Evolutionary conservation across 2,329 filamentous ascomycete species (phyloP).

Genomic region (Sporothrix curviconia): DNA sequence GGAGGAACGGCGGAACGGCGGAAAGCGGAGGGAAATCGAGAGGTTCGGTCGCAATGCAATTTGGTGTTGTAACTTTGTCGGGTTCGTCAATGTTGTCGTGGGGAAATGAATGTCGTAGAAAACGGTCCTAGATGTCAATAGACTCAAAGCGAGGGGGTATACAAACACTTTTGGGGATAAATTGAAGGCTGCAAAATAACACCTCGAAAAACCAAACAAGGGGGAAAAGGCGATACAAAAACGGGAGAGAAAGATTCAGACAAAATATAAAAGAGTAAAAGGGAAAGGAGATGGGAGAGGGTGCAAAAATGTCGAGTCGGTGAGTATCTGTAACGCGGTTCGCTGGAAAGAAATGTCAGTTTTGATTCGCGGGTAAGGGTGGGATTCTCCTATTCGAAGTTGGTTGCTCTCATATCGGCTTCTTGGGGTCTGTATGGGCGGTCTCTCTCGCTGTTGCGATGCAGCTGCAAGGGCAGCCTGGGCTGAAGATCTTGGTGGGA

Average conservation of each 20-base stretch:
- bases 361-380: neutral
- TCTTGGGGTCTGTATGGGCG: neutral
- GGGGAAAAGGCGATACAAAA: neutral
- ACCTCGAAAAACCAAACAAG: neutral
- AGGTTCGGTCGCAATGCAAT: slow-evolving; percentile 3
- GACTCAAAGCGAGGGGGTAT: neutral
- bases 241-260: neutral
- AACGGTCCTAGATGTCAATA: neutral
- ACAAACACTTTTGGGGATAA: neutral
- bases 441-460: neutral
- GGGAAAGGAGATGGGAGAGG: neutral
- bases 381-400: neutral
- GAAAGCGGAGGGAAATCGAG: neutral
- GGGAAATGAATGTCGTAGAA: neutral
- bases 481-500: slow-evolving; percentile 15
- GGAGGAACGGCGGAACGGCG: neutral
- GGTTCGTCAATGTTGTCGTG: neutral
- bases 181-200: neutral
- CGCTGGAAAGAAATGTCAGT: slow-evolving; percentile 8
- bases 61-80: neutral
- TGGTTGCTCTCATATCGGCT: neutral
- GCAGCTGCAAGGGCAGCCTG: slow-evolving; percentile 17
- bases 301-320: slow-evolving; percentile 8
- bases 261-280: neutral
- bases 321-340: slow-evolving; percentile 10